Evolutionary conservation across 305 asterid species (phyloP), one percentile per base, ranked within the genome.

Genomic region (Solanum hybrid): DNA sequence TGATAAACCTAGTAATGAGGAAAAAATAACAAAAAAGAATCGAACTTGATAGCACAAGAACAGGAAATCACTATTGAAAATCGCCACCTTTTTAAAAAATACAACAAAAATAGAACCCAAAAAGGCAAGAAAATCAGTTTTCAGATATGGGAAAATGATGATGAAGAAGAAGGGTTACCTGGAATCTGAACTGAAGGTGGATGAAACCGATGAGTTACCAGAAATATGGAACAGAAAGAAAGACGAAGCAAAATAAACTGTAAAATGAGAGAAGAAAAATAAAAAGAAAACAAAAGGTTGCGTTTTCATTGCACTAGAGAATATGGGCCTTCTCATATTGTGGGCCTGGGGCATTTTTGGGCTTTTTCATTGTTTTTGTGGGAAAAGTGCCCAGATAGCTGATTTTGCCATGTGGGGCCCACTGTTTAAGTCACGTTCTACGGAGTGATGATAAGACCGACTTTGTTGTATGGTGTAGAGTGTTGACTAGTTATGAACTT

Each of bases 181-280:
- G 84, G 32, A 87, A 82, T 82, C 73, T 82, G 87, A 82, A 82
- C 11, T 82, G 87, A 46, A 82, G 40, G 27, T 84, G 75, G 40
- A 31, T 75, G 89, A 87, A 87, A 75, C 34, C 71, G 85, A 72
- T 88, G 40, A 88, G 86, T 60, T 84, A 76, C 86, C 73, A 79
- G 86, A 88, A 88, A 88, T 88, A 76, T 76, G 86, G 76, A 88
- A 60, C 24, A 35, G 51, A 51, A 16, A 72, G 14, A 42, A 72
- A 38, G n/a, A 75, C 51, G 72, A 17, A 79, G 64, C 34, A 38
- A 51, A 82, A 84, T 84, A 84, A 84, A 51, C 87, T 84, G 75
- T 32, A 87, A 87, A 32, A 46, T 32, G 75, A 22, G 27, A 36
- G 71, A 17, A 60, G 26, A 60, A 26, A 11, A 31, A 29, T 26